Percentiles rank a stretch among this genome's conserved stretches.
phyloP scores from a whole-genome alignment of 2,329 filamentous ascomycete species.

The Trichoderma sp. region DNA sequence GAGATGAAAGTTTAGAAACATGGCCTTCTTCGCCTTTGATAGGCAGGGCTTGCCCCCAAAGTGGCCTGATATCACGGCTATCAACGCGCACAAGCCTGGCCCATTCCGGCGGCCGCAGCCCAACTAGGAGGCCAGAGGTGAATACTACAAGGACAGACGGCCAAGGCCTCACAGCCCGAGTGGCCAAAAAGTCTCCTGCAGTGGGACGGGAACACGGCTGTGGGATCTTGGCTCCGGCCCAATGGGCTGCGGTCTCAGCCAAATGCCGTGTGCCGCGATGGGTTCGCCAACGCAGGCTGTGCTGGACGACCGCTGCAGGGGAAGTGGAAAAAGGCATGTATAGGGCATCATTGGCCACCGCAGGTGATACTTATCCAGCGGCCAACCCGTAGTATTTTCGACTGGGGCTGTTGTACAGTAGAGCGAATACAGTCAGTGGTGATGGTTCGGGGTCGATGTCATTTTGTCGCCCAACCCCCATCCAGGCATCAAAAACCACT shows the following conservation, averaged over 20 bases:
- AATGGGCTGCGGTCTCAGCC: slow-evolving; percentile 3
- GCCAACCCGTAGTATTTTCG: background rate
- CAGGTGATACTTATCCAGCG: background rate
- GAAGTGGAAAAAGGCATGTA: background rate
- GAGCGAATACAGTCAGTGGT: background rate
- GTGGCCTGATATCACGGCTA: slow-evolving; percentile 7
- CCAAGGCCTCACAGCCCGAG: slow-evolving; percentile 9
- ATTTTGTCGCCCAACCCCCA: background rate
- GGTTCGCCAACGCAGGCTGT: slow-evolving; percentile 8
- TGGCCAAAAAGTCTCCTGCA: slow-evolving; percentile 1
- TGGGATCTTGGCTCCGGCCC: slow-evolving; percentile 13
- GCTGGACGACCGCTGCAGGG: background rate
- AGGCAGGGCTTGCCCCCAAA: background rate
- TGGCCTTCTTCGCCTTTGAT: background rate
- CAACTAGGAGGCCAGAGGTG: background rate
- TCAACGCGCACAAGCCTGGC: background rate
- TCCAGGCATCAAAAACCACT: background rate
- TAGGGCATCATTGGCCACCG: background rate
- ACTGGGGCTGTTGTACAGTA: background rate
- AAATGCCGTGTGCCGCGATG: slow-evolving; percentile 10
- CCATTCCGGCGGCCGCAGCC: background rate
- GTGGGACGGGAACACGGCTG: slow-evolving; percentile 18
- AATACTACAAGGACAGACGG: background rate
- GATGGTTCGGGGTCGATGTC: background rate
- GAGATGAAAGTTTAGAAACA: background rate